Conservation (phyloP, 257 asterid genomes). For the Phtheirospermum japonicum region DNA sequence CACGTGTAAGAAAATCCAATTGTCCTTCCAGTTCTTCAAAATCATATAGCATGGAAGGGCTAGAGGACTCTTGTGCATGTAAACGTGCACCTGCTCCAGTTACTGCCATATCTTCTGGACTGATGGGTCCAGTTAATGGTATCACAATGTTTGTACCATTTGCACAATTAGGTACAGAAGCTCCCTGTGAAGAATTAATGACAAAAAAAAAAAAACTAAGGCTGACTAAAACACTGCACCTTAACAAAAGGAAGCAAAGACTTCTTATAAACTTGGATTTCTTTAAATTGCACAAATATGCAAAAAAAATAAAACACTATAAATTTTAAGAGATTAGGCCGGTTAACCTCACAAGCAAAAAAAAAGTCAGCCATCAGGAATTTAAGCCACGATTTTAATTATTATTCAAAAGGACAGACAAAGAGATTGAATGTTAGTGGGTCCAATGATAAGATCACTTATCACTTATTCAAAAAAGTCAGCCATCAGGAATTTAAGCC, state of each 20-base stretch:
- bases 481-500: too few species aligned
- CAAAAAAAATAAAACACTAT: too few species aligned
- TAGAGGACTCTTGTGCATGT: slow-evolving; percentile 69
- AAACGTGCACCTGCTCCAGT: slow-evolving; percentile 94
- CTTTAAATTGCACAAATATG: too few species aligned
- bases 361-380: neutral
- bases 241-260: too few species aligned
- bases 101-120: slow-evolving; percentile 87
- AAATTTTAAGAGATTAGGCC: too few species aligned
- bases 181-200: slow-evolving; percentile 61
- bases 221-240: slow-evolving; percentile 24
- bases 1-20: slow-evolving; percentile 89
- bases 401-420: slow-evolving; percentile 9
- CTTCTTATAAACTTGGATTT: too few species aligned
- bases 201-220: slow-evolving; percentile 22
- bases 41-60: slow-evolving; percentile 73
- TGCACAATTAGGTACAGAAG: slow-evolving; percentile 89
- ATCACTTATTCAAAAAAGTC: too few species aligned
- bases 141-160: slow-evolving; percentile 84
- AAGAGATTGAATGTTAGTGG: neutral
- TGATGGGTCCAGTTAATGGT: slow-evolving; percentile 76
- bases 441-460: too few species aligned
- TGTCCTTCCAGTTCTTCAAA: slow-evolving; percentile 97
- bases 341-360: too few species aligned
- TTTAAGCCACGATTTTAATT: neutral